Evolutionary conservation across 148 eudicot species (phyloP), one percentile per base, ranked within the genome.

Genomic region (Agrostemma githago): DNA sequence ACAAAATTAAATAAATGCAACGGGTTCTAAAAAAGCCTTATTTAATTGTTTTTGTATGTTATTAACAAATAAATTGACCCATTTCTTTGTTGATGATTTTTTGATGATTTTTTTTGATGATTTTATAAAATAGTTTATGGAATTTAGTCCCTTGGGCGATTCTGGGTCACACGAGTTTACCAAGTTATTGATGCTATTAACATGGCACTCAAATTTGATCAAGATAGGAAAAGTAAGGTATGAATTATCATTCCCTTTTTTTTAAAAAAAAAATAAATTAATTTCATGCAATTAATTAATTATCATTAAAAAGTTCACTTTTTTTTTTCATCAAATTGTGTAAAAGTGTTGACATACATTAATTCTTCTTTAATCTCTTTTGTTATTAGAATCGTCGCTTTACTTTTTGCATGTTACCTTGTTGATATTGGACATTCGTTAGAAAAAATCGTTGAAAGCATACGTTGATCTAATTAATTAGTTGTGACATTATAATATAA

Each of bases 151-250:
- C 37, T 51, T 70, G 62, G 82, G 79, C 72, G 82, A 68, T 53
- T 72, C 54, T 76, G 77, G 71, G 74, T 51, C 76, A 75, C 51
- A 82, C 42, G 71, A 75, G 72, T 79, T 68, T 62, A 66, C 62
- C 76, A 82, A 56, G 76, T 76, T 46, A 37, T 82, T 63, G 75
- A 62, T 76, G 79, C 54, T 67, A 62, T 82, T 72, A 73, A 69
- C 15, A 82, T 82, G 81, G 69, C 77, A 71, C 46, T 82, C 76
- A 78, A 73, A 71, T 57, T 57, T 62, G 82, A 83, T 56, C 82
- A 76, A 66, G 82, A 72, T 16, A 76, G 39, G 58, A 83, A 83
- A 79, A 79, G 73, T 68, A 83, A 79, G 85, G 85, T 83, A 79
- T 72, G 61, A 59, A 48, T 11, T 26, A 26, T 26, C 34, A 26